phyloP scores from a whole-genome alignment of 1,284 basidiomycete species.

The Apiotrichum gamsii region DNA sequence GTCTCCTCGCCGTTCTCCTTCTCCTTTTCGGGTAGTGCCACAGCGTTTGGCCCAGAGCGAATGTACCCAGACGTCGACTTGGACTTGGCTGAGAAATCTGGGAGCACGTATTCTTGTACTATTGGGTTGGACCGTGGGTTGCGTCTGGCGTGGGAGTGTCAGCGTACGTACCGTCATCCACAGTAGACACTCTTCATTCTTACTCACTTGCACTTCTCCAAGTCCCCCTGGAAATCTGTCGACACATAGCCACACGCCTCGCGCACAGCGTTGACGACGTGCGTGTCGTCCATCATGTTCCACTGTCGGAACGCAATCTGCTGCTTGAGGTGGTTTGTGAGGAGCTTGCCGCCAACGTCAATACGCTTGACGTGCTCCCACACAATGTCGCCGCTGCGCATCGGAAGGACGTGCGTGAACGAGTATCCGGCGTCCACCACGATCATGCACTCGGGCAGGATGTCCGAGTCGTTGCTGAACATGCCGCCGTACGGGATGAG shows the following conservation, averaged over 20 bases:
- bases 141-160: constrained; percentile 15
- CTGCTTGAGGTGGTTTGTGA: constrained; percentile 92
- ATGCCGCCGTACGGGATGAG: constrained; percentile 65
- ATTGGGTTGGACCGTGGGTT: constrained; percentile 55
- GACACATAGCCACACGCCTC: constrained; percentile 80
- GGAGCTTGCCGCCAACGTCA: constrained; percentile 85
- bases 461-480: constrained; percentile 52
- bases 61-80: constrained; percentile 56
- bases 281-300: constrained; percentile 93
- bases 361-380: constrained; percentile 77
- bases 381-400: constrained; percentile 65
- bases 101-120: constrained; percentile 80
- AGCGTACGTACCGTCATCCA: not conserved
- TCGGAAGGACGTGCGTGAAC: constrained; percentile 84
- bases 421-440: constrained; percentile 88
- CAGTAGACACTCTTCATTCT: not conserved
- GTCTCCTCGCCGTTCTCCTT: constrained; percentile 6
- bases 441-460: constrained; percentile 66
- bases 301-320: constrained; percentile 89
- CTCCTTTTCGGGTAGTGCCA: constrained; percentile 9
- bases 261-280: constrained; percentile 85
- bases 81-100: constrained; percentile 68
- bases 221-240: constrained; percentile 62
- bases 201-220: constrained; percentile 73
- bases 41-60: constrained; percentile 47